Evolutionary conservation across 148 eudicot species (phyloP), one percentile per base, ranked within the genome.

Genomic region (Arbutus unedo): DNA sequence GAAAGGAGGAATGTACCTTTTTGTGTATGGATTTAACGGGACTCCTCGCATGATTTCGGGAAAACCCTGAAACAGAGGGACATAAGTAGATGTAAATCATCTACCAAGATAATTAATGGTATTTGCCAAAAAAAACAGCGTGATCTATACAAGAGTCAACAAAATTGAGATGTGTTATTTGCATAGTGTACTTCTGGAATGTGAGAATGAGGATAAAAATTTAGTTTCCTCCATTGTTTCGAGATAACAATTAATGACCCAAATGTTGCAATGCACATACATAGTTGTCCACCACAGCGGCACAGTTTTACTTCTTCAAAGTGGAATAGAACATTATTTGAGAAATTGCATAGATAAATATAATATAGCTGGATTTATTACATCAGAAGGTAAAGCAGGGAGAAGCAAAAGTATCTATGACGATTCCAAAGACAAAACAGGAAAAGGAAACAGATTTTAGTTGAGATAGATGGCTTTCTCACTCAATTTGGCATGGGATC

Each of bases 1-100:
- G 75, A 94, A 94, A 43, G 91, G 93, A 60, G 98, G 97, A 11
- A 85, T 85, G 83, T 94, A 96, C 84, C 92, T 93, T 79, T 81
- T 90, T n/a, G 89, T 90, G 71, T 88, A 87, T 15, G 89, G 87
- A 66, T 94, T 90, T 43, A 91, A 71, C 18, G 86, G 71, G 68
- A 85, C 84, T 4, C 99, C 99, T 79, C 87, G 80, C 23, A 93
- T 84, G 53, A 91, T 90, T 59, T 90, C 87, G 6, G 95, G 97
- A 67, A 81, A 86, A 31, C 96, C 98, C 99, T 96, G 97, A 70
- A 81, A 81, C 8, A 79, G 31, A 76, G 38, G 38, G 47, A 62
- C 6, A 19, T 1, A 57, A 50, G 59, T 47, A 76, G 76, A 60
- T 81, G 71, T 14, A 56, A 45, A 41, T 7, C 23, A 49, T 25